Base-by-base conservation (phyloP, 2,329 filamentous ascomycete species). In the Plenodomus lindquistii region DNA sequence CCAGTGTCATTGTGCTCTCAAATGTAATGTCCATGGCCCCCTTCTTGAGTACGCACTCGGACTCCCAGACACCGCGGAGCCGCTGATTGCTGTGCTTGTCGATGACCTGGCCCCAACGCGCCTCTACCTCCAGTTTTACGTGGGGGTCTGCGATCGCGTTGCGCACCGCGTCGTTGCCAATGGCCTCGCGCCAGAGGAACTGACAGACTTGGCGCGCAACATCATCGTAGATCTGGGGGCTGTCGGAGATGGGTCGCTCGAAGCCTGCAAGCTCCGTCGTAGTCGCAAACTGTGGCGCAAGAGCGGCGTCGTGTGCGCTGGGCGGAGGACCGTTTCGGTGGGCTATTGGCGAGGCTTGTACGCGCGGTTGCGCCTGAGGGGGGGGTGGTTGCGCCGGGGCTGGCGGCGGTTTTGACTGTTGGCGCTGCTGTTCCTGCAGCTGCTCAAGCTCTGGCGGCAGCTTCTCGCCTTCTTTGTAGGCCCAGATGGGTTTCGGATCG, bases 71-170 rank as follows among this genome's bases (percentile, higher is more conserved):
- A 4, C 94, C 79, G 5, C 84, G 83, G 9, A 92, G 73, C 9
- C 81, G 76, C 20, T 92, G 76, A n/a, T 90, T 82, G 39, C 85
- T 79, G 47, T 87, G 83, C 6, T 84, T 88, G 52, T 86, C 82
- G 65, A 84, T 85, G 13, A 97, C 79, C 20, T 85, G 87, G 16
- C 94, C 94, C 40, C 97, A 79, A 72, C 97, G 97, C 9, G 91
- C 94, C 75, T 99, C 94, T 45, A 99, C 89, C 73, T 99, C 94
- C 44, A 97, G 85, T 51, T 90, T 82, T 13, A 91, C 86, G 15
- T 82, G 80, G 10, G 79, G 75, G 46, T 80, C 74, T 1, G 69
- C 80, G 31, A 85, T 79, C 10, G 75, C 77, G 43, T 49, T 50
- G 10, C 67, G 65, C 19, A 85, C 73, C 56, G 89, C 84, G n/a